Conservation (phyloP, 2,329 filamentous ascomycete genomes). For the Fusarium fujikuroi region DNA sequence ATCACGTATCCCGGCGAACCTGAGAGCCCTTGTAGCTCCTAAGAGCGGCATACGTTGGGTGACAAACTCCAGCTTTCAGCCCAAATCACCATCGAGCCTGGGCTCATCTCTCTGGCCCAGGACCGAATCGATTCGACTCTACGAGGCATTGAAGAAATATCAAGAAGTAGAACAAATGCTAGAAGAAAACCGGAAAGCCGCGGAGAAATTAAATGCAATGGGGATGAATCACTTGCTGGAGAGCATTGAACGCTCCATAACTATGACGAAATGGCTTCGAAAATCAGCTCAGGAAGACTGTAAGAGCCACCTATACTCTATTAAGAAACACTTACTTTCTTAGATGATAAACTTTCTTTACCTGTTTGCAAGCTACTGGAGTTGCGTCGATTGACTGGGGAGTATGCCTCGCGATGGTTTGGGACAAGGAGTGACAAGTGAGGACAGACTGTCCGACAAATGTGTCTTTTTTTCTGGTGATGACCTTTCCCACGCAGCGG, state of each 20-base stretch:
- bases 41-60: fast-evolving
- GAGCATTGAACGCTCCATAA: background rate
- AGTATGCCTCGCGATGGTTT: background rate
- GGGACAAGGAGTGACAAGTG: background rate
- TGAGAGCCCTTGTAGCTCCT: fast-evolving
- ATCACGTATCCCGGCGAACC: background rate
- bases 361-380: background rate
- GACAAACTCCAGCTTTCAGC: no score
- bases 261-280: background rate
- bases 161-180: no score
- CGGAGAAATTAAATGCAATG: background rate
- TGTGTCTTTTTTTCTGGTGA: background rate
- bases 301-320: background rate
- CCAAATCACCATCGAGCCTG: no score
- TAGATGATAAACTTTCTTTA: fast-evolving
- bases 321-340: background rate
- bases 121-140: no score
- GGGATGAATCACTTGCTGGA: background rate
- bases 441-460: background rate
- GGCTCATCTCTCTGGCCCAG: no score
- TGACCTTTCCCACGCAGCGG: no score
- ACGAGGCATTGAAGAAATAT: no score
- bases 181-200: no score
- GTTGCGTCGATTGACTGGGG: fast-evolving
- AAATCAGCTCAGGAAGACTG: background rate